Conservation (phyloP, 148 eudicot species). For the Cornus controversa region DNA sequence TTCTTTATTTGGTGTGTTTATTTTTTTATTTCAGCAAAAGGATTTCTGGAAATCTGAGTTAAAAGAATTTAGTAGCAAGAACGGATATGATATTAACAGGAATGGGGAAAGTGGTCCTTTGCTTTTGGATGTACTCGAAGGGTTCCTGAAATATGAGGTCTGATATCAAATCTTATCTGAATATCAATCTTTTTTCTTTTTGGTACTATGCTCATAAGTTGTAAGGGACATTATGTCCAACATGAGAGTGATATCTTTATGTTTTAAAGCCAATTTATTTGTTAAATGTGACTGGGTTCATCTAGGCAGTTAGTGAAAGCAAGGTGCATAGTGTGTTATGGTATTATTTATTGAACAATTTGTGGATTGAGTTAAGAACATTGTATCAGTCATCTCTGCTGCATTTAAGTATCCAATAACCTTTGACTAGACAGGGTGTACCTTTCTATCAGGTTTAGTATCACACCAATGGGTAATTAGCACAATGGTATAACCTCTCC, state of each 20-base stretch:
- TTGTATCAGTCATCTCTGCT: neutral
- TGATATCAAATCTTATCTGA: neutral
- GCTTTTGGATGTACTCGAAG: slow-evolving; percentile 93
- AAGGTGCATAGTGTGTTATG: neutral
- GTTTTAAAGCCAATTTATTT: neutral
- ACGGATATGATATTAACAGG: slow-evolving; percentile 81
- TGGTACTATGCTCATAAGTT: neutral
- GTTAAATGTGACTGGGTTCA: neutral
- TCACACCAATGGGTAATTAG: too few species aligned
- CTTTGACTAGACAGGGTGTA: neutral
- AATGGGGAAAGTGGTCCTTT: slow-evolving; percentile 91
- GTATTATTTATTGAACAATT: neutral
- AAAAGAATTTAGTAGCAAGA: slow-evolving; percentile 88
- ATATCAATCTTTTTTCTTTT: neutral
- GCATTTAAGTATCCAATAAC: neutral
- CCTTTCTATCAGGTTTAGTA: neutral
- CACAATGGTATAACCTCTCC: too few species aligned
- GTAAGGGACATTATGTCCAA: neutral
- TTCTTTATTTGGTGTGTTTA: neutral
- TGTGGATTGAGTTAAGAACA: neutral
- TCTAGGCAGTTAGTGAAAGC: neutral
- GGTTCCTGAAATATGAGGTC: slow-evolving; percentile 94
- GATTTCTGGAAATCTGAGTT: slow-evolving; percentile 90
- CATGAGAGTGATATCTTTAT: neutral
- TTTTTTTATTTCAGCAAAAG: slow-evolving; percentile 54